Percentiles rank a stretch among this genome's conserved stretches.
Evolutionary conservation across 495 filamentous ascomycete species (phyloP).

Genomic region (Tirmania nivea): DNA sequence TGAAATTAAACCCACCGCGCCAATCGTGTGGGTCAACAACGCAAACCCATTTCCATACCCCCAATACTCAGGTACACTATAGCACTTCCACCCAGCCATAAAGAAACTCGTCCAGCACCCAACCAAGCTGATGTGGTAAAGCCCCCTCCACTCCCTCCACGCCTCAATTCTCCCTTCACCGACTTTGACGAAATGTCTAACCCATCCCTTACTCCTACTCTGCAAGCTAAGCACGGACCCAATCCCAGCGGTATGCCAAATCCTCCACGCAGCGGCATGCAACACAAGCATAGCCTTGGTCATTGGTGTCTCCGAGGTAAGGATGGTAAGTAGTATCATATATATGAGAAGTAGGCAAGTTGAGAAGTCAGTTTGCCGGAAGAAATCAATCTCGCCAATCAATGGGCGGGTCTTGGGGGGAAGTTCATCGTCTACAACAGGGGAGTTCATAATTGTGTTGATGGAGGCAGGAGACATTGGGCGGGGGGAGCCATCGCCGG

Average conservation of each 20-base stretch:
- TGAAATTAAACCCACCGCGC: slow-evolving; percentile 19
- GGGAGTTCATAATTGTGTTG: neutral
- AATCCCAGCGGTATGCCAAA: slow-evolving; percentile 83
- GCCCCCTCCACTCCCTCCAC: slow-evolving; percentile 94
- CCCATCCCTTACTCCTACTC: slow-evolving; percentile 79
- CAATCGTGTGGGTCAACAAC: slow-evolving; percentile 68
- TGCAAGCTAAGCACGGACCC: slow-evolving; percentile 67
- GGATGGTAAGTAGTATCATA: slow-evolving; percentile 43
- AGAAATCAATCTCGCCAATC: slow-evolving; percentile 65
- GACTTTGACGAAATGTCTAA: slow-evolving; percentile 89
- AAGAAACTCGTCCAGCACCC: slow-evolving; percentile 79
- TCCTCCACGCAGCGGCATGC: slow-evolving; percentile 60
- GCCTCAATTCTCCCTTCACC: slow-evolving; percentile 76
- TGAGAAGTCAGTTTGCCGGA: slow-evolving; percentile 63
- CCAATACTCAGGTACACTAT: slow-evolving; percentile 65
- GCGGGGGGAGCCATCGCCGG: slow-evolving; percentile 1
- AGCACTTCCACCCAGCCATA: slow-evolving; percentile 91
- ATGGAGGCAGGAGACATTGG: slow-evolving; percentile 5
- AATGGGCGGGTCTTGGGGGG: slow-evolving; percentile 11
- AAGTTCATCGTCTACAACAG: slow-evolving; percentile 5
- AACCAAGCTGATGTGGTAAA: slow-evolving; percentile 77
- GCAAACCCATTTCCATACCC: slow-evolving; percentile 43
- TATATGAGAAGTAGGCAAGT: slow-evolving; percentile 53
- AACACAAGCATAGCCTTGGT: slow-evolving; percentile 59
- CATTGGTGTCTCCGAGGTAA: slow-evolving; percentile 54